Base-by-base conservation (phyloP, 2,329 filamentous ascomycete species). In the Botrytis pseudocinerea region DNA sequence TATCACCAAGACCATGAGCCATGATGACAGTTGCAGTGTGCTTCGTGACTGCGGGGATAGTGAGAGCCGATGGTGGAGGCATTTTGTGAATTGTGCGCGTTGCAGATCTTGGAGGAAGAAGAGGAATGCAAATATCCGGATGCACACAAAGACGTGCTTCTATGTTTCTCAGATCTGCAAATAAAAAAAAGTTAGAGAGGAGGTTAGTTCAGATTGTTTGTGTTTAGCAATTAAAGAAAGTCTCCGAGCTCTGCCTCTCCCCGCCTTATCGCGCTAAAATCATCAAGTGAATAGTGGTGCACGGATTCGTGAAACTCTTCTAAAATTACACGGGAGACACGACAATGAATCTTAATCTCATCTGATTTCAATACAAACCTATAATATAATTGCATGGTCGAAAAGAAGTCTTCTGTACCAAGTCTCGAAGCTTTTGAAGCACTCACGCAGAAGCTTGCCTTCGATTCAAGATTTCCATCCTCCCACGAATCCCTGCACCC, bases 1-100 rank as follows among this genome's bases (percentile, higher is more conserved):
- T 92, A 81, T 98, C 96, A 76, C 96, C 96, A 57, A 99, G 86
- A 22, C 96, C 96, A 82, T 99, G 96, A 70, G 93, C 88, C 83
- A 98, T 94, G 79, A 99, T 98, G 79, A 98, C 92, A 4, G 95
- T 98, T 38, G 94, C 94, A 54, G 96, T 98, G 84, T 98, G 96
- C 80, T 89, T 90, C 81, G 89, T 92, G 48, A 93, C 85, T 59
- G 95, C 93, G 42, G 93, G 93, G 74, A 97, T 90, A 32, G 96
- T 87, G 71, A 96, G 85, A 22, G 90, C 73, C 44, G 78, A 69
- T 42, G 63, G 51, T 18, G 54, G 42, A 32, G 70, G 59, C 80
- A 81, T 80, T 63, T 73, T 76, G 42, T 54, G 54, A 60, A 65
- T 25, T 71, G 35, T 32, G 46, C 22, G 3, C 9, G 8, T 38